Base-by-base conservation (phyloP, 2,329 filamentous ascomycete genomes). In the Fusarium keratoplasticum region DNA sequence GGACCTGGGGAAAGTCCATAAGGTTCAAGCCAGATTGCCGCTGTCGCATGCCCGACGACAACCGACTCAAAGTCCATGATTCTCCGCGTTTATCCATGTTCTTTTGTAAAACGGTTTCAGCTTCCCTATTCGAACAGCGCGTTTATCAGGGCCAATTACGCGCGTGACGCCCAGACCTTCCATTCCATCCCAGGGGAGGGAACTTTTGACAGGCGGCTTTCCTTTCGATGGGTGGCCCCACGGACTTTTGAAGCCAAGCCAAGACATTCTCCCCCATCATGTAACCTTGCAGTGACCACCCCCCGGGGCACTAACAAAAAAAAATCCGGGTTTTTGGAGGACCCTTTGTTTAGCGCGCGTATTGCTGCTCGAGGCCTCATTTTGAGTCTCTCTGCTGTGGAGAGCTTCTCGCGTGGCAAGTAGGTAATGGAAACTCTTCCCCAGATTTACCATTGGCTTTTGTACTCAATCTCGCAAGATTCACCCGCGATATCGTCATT, bases 261-360 rank as follows among this genome's bases (percentile, higher is more conserved):
- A 29, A 47, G n/a, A 31, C 20, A 6, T 3, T 25, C 14, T 44
- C 31, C 25, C 57, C 29, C 29, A 27, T 29, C 42, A 50, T 62
- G 60, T 22, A 31, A 65, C 71, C 71, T 42, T 64, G 62, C 20
- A 33, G 25, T 13, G 11, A 20, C n/a, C 13, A 42, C 6, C 57
- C 61, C 36, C 71, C 71, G 42, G 38, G 52, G 29, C 18, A 59
- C 44, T 58, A 65, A 42, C 36, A 31, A 35, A 61, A 67, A 22
- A 16, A 29, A 52, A 52, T 29, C 47, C 25, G 25, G 47, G 47
- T 52, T 52, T 52, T 59, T 44, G 54, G 57, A 74, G 69, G 72
- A 59, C 71, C 72, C 72, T 74, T 74, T 74, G 72, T 71, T 60
- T 74, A 74, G 72, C 61, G 72, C 61, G 31, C 47, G 47, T 52